Base-by-base conservation (phyloP, 345 rosid genomes). In the Syzygium aromaticum region DNA sequence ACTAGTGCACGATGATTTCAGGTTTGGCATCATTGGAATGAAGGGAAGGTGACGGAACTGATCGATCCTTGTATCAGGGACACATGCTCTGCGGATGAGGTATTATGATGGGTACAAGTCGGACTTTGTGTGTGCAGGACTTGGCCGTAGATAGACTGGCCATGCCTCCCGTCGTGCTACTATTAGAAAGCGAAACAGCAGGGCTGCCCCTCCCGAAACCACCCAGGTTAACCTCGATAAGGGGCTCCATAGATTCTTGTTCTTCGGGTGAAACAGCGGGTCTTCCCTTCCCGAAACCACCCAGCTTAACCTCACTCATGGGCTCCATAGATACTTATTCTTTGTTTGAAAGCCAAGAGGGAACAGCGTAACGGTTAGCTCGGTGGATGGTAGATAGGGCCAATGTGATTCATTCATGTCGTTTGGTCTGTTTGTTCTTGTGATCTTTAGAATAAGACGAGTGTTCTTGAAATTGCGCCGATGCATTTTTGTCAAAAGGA, bases 81-180 rank as follows among this genome's bases (percentile, higher is more conserved):
- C 53, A 89, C 94, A 27, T 89, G 91, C 87, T 87, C 91, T 46
- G 59, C 86, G 17, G 87, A 89, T 43, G 94, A 95, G 90, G 95
- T 89, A 2, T 52, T 92, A 87, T 93, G 94, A 87, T 97, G 98
- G 90, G 90, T 97, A 86, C 96, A 97, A 7, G 91, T 97, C 43
- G 98, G 96, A 8, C 93, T 97, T 52, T 95, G 22, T 96, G 99
- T 86, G 99, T 96, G 63, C 98, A 97, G 88, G 98, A 97, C 85
- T 90, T 93, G 2, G 93, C 98, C 84, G 90, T 87, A 40, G 84
- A 92, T 17, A 92, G 98, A 86, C 99, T 96, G 7, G 90, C 91
- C 88, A 97, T 97, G 97, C 90, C 95, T 54, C 82, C 93, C 6
- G 95, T 93, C 84, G 87, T 96, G 80, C 28, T 93, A 52, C 92